These are phyloP conservation scores for Penicillium goetzii DNA, from an alignment of 495 filamentous ascomycete species.

Conservation along the genomic window DNA sequence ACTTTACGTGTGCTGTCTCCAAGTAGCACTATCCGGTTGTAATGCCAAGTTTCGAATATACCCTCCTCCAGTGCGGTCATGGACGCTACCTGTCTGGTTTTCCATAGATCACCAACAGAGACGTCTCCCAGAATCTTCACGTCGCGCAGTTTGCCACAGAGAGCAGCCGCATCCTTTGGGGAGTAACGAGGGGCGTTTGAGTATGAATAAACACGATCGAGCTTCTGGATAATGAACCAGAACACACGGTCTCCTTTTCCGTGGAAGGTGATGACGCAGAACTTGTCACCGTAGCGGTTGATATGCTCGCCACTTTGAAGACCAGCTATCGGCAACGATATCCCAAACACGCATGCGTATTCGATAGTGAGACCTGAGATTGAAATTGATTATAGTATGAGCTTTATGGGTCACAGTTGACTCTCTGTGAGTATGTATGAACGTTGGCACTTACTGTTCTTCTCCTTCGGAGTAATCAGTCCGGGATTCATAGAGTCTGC, in stretches of 20 bases:
- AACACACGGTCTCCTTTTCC: background rate
- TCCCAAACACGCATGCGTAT: background rate
- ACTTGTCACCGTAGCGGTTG: background rate
- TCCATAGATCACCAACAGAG: background rate
- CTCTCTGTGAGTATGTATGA: background rate
- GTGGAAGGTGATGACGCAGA: background rate
- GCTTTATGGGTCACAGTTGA: background rate
- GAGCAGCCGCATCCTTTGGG: background rate
- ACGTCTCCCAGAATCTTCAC: background rate
- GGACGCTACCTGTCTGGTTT: background rate
- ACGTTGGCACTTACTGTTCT: background rate
- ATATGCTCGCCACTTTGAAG: background rate
- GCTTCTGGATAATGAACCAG: background rate
- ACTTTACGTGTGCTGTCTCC: background rate
- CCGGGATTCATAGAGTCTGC: background rate
- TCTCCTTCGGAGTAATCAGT: background rate
- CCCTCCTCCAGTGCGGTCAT: background rate
- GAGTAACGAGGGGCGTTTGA: background rate
- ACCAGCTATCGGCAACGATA: background rate
- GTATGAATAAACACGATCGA: background rate
- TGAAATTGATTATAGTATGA: no score
- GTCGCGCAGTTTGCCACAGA: background rate
- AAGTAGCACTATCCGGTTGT: background rate
- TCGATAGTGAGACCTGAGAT: background rate
- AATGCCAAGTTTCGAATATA: background rate